Conservation (phyloP, 257 asterid genomes). For the Fraxinus pennsylvanica region DNA sequence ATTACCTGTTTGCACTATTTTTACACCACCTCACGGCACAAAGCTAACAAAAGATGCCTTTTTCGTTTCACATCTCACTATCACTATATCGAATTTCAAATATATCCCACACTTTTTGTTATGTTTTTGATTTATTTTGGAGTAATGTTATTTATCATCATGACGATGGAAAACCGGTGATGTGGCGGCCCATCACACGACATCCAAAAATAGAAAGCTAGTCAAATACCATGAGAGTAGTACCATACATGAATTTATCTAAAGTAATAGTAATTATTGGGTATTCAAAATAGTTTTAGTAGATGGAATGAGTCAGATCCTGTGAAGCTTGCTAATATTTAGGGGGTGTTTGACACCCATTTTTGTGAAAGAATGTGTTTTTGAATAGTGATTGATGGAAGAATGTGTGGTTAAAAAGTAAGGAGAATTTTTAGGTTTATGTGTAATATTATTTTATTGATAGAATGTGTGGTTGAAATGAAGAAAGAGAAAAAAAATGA, state of each 20-base stretch:
- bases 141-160: no score
- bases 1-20: not conserved
- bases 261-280: not conserved
- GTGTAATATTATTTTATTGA: no score
- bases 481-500: no score
- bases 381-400: no score
- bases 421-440: no score
- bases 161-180: no score
- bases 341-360: no score
- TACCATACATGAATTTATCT: not conserved
- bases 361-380: no score
- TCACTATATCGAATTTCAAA: not conserved
- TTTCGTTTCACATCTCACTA: not conserved
- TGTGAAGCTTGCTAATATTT: not conserved
- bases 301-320: not conserved
- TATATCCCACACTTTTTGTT: not conserved
- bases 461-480: no score
- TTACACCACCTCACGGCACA: not conserved
- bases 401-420: no score
- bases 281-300: not conserved
- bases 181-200: not conserved
- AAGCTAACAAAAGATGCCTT: not conserved
- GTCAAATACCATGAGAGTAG: not conserved
- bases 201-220: not conserved
- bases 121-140: not conserved